Evolutionary conservation across 108 stramenopile genomes (phyloP).

Genomic region (Craspedostauros australis): DNA sequence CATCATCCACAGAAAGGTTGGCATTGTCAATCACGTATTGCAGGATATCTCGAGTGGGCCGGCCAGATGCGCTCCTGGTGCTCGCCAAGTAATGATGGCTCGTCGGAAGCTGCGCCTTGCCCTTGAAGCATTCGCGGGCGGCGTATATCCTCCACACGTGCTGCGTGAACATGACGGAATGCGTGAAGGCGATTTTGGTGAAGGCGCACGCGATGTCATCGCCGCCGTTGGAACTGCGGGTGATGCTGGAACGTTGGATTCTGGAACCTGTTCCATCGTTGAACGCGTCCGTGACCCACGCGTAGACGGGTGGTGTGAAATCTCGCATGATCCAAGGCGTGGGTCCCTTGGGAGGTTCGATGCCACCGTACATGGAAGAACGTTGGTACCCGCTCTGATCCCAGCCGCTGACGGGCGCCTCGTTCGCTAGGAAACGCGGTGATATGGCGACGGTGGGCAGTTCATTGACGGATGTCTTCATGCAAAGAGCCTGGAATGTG

Average conservation of each 20-base stretch:
- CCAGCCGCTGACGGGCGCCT: conserved; percentile 20
- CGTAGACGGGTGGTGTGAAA: conserved; percentile 64
- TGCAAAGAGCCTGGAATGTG: conserved; percentile 39
- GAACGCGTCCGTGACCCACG: conserved; percentile 56
- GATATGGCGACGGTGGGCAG: conserved; percentile 53
- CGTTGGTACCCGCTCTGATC: conserved; percentile 64
- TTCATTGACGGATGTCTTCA: conserved; percentile 35
- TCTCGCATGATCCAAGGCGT: conserved; percentile 67
- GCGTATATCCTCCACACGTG: conserved; percentile 59
- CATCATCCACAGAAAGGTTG: not conserved
- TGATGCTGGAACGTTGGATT: conserved; percentile 8
- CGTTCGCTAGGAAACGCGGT: conserved; percentile 44
- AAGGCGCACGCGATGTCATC: not conserved
- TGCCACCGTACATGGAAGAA: conserved; percentile 54
- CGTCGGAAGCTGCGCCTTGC: conserved; percentile 1
- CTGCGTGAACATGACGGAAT: conserved; percentile 48
- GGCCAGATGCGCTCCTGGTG: conserved; percentile 39
- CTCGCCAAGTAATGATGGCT: conserved; percentile 50
- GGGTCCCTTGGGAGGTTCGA: conserved; percentile 64
- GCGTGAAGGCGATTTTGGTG: conserved; percentile 33
- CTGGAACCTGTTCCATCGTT: conserved; percentile 31
- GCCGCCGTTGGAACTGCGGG: conserved; percentile 3
- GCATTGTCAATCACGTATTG: conserved; percentile 11
- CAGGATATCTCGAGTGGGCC: conserved; percentile 44
- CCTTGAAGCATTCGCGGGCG: conserved; percentile 11